phyloP scores from a whole-genome alignment of 139 green algal species.

The Chlamydomonas applanata region DNA sequence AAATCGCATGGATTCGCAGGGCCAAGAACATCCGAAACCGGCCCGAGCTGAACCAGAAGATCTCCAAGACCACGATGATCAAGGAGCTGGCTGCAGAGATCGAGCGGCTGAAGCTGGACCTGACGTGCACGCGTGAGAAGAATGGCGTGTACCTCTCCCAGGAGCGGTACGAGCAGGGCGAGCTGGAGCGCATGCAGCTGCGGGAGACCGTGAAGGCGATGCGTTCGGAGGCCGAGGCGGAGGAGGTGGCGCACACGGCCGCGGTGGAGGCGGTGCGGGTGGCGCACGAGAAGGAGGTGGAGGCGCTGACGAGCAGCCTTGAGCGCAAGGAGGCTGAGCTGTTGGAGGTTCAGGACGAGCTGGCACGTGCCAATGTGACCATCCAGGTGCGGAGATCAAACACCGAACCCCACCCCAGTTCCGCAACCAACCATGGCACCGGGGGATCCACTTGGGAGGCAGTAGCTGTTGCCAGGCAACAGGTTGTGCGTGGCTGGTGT shows the following conservation, averaged over 20 bases:
- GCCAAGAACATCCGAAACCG: constrained; percentile 99
- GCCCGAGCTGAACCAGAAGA: constrained; percentile 91
- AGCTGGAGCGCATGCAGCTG: constrained; percentile 71
- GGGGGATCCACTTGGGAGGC: no score
- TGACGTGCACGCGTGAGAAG: constrained; percentile 85
- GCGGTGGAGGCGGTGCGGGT: constrained; percentile 36
- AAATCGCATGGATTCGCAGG: constrained; percentile 2
- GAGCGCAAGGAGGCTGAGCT: background rate
- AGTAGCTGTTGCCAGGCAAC: no score
- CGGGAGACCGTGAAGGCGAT: constrained; percentile 40
- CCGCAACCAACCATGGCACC: no score
- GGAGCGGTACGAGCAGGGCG: constrained; percentile 59
- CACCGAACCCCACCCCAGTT: no score
- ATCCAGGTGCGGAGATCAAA: constrained; percentile 19
- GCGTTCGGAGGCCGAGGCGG: constrained; percentile 39
- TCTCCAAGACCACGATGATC: constrained; percentile 90
- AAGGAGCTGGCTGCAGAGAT: constrained; percentile 95
- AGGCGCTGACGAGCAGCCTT: constrained; percentile 8
- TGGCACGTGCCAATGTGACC: constrained; percentile 23
- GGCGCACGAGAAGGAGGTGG: constrained; percentile 24
- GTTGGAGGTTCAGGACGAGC: constrained; percentile 32
- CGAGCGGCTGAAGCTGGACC: constrained; percentile 85
- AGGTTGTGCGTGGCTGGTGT: no score
- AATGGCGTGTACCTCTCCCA: constrained; percentile 84
- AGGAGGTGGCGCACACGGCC: constrained; percentile 34